A percentile compares a stretch with the other conserved stretches of the same genome.
phyloP scores from a whole-genome alignment of 306 rosid genomes.

The Sesbania bispinosa region DNA sequence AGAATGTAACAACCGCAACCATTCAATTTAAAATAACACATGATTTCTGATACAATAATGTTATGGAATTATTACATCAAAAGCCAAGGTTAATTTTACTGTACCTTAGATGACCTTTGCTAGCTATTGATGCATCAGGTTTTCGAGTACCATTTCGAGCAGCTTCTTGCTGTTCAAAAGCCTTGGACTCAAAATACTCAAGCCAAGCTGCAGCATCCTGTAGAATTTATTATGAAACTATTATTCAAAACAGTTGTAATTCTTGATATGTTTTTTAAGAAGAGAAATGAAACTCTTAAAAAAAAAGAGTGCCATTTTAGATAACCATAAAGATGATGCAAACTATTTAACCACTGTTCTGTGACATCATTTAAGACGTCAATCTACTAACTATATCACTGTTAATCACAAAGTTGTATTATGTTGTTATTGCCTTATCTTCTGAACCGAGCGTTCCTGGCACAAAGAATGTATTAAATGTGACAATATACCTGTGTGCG shows the following conservation, averaged over 20 bases:
- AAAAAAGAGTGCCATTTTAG: background rate
- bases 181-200: slow-evolving; percentile 98
- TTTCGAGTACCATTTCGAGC: slow-evolving; percentile 93
- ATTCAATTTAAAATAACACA: background rate
- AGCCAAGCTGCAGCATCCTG: slow-evolving; percentile 99
- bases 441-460: background rate
- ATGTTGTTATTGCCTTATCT: background rate
- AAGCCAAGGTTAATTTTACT: slow-evolving; percentile 3
- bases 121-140: slow-evolving; percentile 96
- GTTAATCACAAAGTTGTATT: background rate
- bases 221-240: slow-evolving; percentile 25
- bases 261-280: background rate
- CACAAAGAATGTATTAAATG: background rate
- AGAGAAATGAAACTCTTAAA: background rate
- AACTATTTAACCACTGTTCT: background rate
- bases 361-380: slow-evolving; percentile 14
- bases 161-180: slow-evolving; percentile 99
- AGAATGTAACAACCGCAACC: background rate
- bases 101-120: slow-evolving; percentile 99
- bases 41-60: slow-evolving; percentile 1
- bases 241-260: background rate
- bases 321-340: background rate
- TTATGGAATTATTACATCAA: background rate
- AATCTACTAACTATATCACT: background rate
- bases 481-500: slow-evolving; percentile 82